Base-by-base conservation (phyloP, 441 rosid genomes). In the Rhodomyrtus psidioides region DNA sequence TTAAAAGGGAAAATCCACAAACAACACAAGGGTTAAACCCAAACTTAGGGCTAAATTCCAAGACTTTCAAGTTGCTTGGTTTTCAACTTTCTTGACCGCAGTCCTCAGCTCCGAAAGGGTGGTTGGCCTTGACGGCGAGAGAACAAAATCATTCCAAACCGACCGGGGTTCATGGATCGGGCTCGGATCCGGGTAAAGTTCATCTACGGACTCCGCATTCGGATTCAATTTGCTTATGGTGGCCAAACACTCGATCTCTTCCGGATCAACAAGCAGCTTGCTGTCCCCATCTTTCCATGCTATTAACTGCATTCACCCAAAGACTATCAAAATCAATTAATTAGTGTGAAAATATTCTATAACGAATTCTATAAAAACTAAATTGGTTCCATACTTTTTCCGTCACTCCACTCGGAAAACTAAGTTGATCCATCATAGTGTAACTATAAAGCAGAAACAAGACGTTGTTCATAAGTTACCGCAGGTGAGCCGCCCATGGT, bases 201-300 rank as follows among this genome's bases (percentile, higher is more conserved):
- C 94, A 51, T 89, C 88, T 23, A 96, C 84, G 12, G 96, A 94
- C 6, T 93, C 95, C 1, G 99, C 98, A 1, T 91, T 89, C 7
- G 93, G 86, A 81, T 92, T 93, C 85, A 96, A 86, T 13, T 70
- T 89, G 76, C 92, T 86, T 26, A 92, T 90, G 65, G 87, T 88
- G 49, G 74, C 87, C 76, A 96, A 88, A 86, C 95, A 95, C 3
- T 91, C 90, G 54, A 91, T 83, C 7, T 90, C 94, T 39, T 93
- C 95, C 16, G 96, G 91, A 9, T 94, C 98, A 16, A 94, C 90
- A 70, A 96, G 92, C 57, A 95, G 91, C 27, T 88, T 94, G 89
- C 84, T 91, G 6, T 87, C 89, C 85, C 92, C 95, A 74, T 93
- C 93, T 90, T 97, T 96, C 97, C 96, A 83, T 28, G 94, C 98